Conservation (phyloP, 2,329 filamentous ascomycete species). For the Alternaria rosae region DNA sequence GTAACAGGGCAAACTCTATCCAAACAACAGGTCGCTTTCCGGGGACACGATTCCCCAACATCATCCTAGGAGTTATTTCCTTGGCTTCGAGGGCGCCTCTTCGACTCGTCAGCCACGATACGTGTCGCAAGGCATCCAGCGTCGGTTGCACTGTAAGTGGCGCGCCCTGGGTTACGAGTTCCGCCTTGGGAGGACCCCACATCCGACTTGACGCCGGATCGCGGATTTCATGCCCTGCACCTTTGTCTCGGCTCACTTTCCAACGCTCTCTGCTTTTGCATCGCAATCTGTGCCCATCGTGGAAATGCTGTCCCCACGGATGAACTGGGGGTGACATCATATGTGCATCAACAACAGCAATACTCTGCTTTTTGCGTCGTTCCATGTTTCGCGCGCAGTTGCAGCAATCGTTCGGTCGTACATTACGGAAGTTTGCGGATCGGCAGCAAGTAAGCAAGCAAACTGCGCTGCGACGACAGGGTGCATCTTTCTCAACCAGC, state of each 20-base stretch:
- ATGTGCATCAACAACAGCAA: not conserved
- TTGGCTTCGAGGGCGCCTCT: not conserved
- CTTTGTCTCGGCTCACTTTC: not conserved
- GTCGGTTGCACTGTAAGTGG: not conserved
- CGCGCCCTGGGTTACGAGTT: conserved; percentile 3
- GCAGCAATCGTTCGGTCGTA: not conserved
- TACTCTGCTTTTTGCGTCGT: not conserved
- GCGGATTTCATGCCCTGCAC: not conserved
- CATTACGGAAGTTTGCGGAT: conserved; percentile 1
- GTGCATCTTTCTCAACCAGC: not conserved
- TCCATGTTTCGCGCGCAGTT: not conserved
- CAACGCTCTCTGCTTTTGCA: not conserved
- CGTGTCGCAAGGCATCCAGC: not conserved
- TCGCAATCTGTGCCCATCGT: not conserved
- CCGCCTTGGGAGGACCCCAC: conserved; percentile 6
- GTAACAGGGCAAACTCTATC: not conserved
- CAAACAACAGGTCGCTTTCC: not conserved
- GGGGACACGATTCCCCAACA: not conserved
- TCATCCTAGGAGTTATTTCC: not conserved
- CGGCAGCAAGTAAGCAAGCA: not conserved
- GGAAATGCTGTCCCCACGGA: not conserved
- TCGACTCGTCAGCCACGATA: not conserved
- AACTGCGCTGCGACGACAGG: not conserved
- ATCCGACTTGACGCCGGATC: conserved; percentile 4
- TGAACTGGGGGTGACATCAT: not conserved